Evolutionary conservation across 768 basidiomycete genomes (phyloP), one percentile per base, ranked within the genome.

Genomic region (Psilocybe subaeruginosa): DNA sequence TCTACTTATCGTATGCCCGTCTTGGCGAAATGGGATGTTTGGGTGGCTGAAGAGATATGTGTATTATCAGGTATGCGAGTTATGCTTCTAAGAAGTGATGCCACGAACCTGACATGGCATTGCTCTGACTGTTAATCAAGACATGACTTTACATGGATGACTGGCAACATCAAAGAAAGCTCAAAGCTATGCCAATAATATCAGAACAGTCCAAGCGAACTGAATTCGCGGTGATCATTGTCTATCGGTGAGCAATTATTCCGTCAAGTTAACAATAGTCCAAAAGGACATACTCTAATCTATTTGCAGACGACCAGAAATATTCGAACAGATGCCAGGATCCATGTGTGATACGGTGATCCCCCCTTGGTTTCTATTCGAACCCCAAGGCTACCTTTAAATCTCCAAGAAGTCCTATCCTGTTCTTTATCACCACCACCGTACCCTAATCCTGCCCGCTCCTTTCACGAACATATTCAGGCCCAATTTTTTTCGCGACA

Each of bases 251-350:
- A 56, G 59, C 39, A 56, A 17, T 45, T 35, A 48, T 56, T 57
- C 48, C 27, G 39, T 17, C 4, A 35, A 53, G 16, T 43, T n/a
- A 17, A 51, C 35, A 45, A 51, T 43, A 33, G 23, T 43, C 64
- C 61, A 62, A 60, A 66, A 60, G 64, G 64, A 58, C 17, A 55
- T 60, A 60, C 46, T 58, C 61, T 58, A 63, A 62, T 65, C 64
- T 66, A 66, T 66, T 65, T 60, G 43, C 51, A 60, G 61, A 45
- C 49, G 27, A 31, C 37, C 46, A 37, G 48, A 41, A 58, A 56
- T 46, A 58, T 63, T 54, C 62, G 48, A 63, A 43, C 37, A 35
- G 49, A 9, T 51, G 59, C 46, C 53, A 39, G 54, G 55, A 50
- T 63, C 57, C 53, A 41, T 30, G 54, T 49, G 59, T 31, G 52